Conservation (phyloP, 1,139 yeast genomes). For the Lodderomyces elongisporus region DNA sequence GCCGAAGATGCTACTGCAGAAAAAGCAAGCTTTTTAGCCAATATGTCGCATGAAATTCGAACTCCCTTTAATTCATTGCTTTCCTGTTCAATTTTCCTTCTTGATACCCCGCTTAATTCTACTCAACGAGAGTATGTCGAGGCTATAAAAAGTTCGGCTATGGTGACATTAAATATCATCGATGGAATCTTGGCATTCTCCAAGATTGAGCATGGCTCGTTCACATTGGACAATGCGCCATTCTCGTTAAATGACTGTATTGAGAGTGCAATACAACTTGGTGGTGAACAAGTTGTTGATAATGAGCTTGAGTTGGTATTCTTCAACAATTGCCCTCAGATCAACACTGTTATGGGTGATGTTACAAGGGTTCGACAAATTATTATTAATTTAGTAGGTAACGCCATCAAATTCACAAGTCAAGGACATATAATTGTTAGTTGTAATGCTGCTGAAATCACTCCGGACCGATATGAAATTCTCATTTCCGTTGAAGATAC, state of each 20-base stretch:
- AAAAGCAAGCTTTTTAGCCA: constrained; percentile 55
- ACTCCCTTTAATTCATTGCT: constrained; percentile 55
- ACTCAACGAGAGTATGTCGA: constrained; percentile 52
- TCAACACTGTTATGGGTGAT: constrained; percentile 46
- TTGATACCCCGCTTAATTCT: constrained; percentile 45
- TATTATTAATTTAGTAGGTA: constrained; percentile 51
- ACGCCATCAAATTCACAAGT: constrained; percentile 53
- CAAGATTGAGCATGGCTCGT: constrained; percentile 53
- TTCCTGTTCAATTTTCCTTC: constrained; percentile 49
- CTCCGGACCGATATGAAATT: constrained; percentile 38
- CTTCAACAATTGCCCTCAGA: constrained; percentile 39
- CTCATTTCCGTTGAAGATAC: constrained; percentile 46
- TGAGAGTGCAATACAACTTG: constrained; percentile 48
- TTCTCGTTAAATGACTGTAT: constrained; percentile 48
- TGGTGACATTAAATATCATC: constrained; percentile 50
- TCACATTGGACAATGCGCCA: constrained; percentile 42
- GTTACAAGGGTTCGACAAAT: constrained; percentile 50
- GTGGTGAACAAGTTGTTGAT: constrained; percentile 48
- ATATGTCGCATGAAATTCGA: constrained; percentile 57
- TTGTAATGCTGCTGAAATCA: constrained; percentile 25
- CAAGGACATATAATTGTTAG: constrained; percentile 44
- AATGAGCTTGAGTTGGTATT: constrained; percentile 47
- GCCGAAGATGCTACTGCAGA: constrained; percentile 60
- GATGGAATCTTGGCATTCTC: constrained; percentile 56
- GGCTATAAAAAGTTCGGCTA: constrained; percentile 48